Percentiles rank a stretch among this genome's conserved stretches.
phyloP scores from a whole-genome alignment of 805 yeast genomes.

The Monosporozyma yasuniensis region DNA sequence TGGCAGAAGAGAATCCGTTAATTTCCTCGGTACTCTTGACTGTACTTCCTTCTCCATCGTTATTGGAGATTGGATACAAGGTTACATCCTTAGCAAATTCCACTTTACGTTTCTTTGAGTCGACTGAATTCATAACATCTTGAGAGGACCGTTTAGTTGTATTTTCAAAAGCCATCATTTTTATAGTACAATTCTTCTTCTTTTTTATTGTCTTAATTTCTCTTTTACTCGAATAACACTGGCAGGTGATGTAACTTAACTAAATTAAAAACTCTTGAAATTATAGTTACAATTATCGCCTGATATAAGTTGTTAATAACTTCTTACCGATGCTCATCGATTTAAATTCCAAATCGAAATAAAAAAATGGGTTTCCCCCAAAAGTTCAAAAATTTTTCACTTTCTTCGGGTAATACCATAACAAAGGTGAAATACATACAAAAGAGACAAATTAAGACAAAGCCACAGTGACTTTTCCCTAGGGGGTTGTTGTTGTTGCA shows the following conservation, averaged over 20 bases:
- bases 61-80: slow-evolving; percentile 7
- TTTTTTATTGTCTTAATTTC: neutral
- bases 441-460: neutral
- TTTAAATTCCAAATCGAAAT: neutral
- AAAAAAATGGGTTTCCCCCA: neutral
- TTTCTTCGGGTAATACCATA: neutral
- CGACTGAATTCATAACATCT: slow-evolving; percentile 9
- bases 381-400: slow-evolving; percentile 5
- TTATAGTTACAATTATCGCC: neutral
- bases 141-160: slow-evolving; percentile 17
- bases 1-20: slow-evolving; percentile 27
- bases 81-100: slow-evolving; percentile 25
- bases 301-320: neutral
- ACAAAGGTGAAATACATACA: neutral
- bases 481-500: neutral
- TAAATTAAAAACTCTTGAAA: neutral
- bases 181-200: neutral
- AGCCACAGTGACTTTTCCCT: neutral
- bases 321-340: slow-evolving; percentile 2
- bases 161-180: slow-evolving; percentile 29
- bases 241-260: neutral
- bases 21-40: slow-evolving; percentile 9
- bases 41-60: slow-evolving; percentile 1
- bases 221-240: neutral
- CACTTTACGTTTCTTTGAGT: slow-evolving; percentile 26